Percentiles rank a stretch among this genome's conserved stretches.
Conservation (phyloP, 306 rosid genomes). For the Echinosophora koreensis region DNA sequence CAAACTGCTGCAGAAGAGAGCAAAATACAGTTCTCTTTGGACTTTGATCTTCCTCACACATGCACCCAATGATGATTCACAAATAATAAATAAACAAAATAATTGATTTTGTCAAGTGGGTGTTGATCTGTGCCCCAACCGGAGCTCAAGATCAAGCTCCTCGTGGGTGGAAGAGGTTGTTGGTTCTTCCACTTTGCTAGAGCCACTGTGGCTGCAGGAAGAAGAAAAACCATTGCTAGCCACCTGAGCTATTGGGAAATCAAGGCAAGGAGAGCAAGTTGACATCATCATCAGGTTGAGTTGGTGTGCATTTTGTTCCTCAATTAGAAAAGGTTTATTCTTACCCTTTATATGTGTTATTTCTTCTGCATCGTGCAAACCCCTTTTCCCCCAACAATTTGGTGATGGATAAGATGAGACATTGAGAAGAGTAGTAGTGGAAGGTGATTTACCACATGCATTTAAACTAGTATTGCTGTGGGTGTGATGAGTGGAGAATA, state of each 20-base stretch:
- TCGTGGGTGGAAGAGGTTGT: conserved; percentile 44
- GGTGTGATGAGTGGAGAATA: neutral
- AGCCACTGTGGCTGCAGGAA: neutral
- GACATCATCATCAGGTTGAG: conserved; percentile 10
- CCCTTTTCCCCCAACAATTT: neutral
- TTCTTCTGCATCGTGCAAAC: neutral
- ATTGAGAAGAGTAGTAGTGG: conserved; percentile 55
- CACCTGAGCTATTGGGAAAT: conserved; percentile 24
- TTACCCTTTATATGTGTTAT: neutral
- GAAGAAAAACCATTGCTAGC: conserved; percentile 22
- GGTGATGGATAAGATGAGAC: conserved; percentile 49
- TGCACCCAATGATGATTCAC: neutral
- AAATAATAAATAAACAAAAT: neutral
- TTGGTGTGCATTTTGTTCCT: neutral
- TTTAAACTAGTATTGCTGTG: neutral
- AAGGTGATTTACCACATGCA: conserved; percentile 51
- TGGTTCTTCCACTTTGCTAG: conserved; percentile 42
- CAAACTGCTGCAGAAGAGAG: conserved; percentile 29
- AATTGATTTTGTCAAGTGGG: conserved; percentile 24
- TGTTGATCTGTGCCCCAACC: conserved; percentile 70
- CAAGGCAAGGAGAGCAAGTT: conserved; percentile 23
- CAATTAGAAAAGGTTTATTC: neutral
- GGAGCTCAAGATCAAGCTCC: conserved; percentile 83
- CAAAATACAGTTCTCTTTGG: neutral
- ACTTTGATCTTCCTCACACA: neutral